These are phyloP conservation scores for Malassezia obtusa DNA, from an alignment of 1,284 basidiomycete species.

Conservation along the genomic window DNA sequence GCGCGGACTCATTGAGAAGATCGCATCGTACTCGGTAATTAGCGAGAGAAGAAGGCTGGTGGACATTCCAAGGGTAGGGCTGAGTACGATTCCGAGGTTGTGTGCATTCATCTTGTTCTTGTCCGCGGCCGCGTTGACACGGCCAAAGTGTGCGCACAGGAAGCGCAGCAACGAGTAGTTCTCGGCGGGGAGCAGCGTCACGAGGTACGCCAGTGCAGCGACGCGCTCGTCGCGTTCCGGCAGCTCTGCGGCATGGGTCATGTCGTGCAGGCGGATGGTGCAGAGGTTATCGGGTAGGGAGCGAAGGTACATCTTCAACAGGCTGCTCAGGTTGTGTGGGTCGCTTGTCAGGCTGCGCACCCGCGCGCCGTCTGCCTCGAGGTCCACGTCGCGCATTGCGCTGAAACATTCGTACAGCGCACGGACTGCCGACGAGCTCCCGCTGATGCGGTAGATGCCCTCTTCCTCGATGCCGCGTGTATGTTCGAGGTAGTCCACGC, in stretches of 20 bases:
- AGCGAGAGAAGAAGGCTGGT: not conserved
- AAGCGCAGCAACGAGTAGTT: constrained; percentile 91
- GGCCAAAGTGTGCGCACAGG: constrained; percentile 84
- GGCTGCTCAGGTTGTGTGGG: constrained; percentile 38
- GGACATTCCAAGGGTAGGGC: constrained; percentile 36
- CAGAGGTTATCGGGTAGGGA: constrained; percentile 39
- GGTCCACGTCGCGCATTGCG: constrained; percentile 50
- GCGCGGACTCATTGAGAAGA: not conserved
- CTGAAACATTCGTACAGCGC: constrained; percentile 86
- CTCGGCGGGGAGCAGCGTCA: constrained; percentile 73
- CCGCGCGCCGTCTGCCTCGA: constrained; percentile 21
- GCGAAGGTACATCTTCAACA: constrained; percentile 43
- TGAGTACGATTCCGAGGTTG: constrained; percentile 88
- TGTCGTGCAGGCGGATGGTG: constrained; percentile 13
- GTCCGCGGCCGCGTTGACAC: constrained; percentile 78
- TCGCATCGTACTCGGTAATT: not conserved
- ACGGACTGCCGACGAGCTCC: constrained; percentile 69
- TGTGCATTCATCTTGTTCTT: constrained; percentile 98
- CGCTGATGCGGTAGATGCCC: constrained; percentile 77
- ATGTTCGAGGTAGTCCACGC: constrained; percentile 54
- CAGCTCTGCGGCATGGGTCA: constrained; percentile 55
- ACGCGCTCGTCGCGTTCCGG: constrained; percentile 78
- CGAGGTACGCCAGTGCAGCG: constrained; percentile 70
- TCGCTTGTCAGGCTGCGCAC: constrained; percentile 19
- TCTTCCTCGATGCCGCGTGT: constrained; percentile 90